phyloP scores from a whole-genome alignment of 306 rosid genomes.

The Quercus aquifolioides region DNA sequence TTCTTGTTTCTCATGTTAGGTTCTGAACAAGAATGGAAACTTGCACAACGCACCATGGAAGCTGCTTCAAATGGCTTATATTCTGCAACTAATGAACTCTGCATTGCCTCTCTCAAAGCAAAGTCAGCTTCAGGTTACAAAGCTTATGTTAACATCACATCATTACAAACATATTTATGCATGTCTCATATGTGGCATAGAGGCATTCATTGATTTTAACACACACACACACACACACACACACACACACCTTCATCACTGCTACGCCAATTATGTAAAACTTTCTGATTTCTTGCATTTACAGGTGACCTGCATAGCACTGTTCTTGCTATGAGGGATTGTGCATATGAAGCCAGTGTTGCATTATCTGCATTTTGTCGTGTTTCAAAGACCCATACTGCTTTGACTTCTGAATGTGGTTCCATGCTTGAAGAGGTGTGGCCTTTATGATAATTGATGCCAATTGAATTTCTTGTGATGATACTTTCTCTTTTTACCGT shows the following conservation, averaged over 20 bases:
- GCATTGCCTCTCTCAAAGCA: slow-evolving; percentile 71
- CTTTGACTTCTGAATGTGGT: slow-evolving; percentile 96
- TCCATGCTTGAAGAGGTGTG: slow-evolving; percentile 97
- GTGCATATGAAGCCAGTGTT: slow-evolving; percentile 72
- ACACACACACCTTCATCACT: too few relatives aligned
- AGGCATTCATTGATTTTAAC: neutral
- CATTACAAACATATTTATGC: slow-evolving; percentile 15
- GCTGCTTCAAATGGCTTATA: slow-evolving; percentile 80
- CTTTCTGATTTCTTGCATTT: slow-evolving; percentile 12
- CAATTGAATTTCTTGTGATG: slow-evolving; percentile 7
- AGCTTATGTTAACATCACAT: neutral
- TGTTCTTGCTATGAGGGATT: slow-evolving; percentile 82
- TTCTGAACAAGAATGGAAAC: slow-evolving; percentile 95
- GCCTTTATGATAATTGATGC: slow-evolving; percentile 10
- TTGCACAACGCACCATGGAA: slow-evolving; percentile 80
- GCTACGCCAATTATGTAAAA: neutral
- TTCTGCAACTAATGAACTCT: slow-evolving; percentile 68
- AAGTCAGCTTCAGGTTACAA: slow-evolving; percentile 84
- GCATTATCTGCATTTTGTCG: slow-evolving; percentile 64
- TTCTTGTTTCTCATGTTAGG: slow-evolving; percentile 51
- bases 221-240: neutral
- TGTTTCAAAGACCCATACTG: slow-evolving; percentile 76
- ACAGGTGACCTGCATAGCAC: slow-evolving; percentile 81
- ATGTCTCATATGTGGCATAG: slow-evolving; percentile 5
- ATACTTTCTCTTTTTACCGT: neutral